Conservation (phyloP, 2,329 filamentous ascomycete genomes). For the Ophiostoma montium region DNA sequence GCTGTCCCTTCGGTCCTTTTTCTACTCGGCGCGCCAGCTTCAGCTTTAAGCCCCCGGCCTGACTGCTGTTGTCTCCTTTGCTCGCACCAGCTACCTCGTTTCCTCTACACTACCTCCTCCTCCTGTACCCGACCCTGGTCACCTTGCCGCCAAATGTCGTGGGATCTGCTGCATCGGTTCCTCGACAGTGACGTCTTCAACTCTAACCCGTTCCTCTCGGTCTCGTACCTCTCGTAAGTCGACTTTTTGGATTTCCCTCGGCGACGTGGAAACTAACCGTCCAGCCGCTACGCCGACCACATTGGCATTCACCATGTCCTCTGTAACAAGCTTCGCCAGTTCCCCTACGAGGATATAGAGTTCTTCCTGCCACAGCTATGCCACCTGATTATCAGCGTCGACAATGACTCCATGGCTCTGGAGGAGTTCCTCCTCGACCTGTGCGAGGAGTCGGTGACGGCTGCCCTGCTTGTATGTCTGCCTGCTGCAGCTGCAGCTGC, state of each 20-base stretch:
- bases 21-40: slow-evolving; percentile 6
- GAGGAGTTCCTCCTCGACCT: slow-evolving; percentile 78
- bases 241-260: too few relatives aligned
- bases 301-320: slow-evolving; percentile 82
- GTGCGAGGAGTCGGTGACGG: slow-evolving; percentile 77
- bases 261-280: neutral
- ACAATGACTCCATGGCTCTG: slow-evolving; percentile 84
- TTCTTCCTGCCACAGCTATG: slow-evolving; percentile 84
- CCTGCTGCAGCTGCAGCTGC: too few relatives aligned
- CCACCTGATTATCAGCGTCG: slow-evolving; percentile 73
- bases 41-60: neutral
- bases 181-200: slow-evolving; percentile 91
- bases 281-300: slow-evolving; percentile 74
- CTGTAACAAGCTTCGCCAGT: slow-evolving; percentile 77
- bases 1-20: slow-evolving; percentile 3
- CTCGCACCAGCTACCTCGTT: too few relatives aligned
- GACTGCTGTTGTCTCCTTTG: neutral
- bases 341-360: slow-evolving; percentile 82
- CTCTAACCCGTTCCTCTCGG: slow-evolving; percentile 75
- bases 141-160: slow-evolving; percentile 41
- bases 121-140: slow-evolving; percentile 13
- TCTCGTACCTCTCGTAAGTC: slow-evolving; percentile 71
- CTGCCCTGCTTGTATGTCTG: slow-evolving; percentile 57
- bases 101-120: neutral
- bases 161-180: slow-evolving; percentile 81